Conservation (phyloP, 164 flowering plant genomes). For the Stephania japonica region DNA sequence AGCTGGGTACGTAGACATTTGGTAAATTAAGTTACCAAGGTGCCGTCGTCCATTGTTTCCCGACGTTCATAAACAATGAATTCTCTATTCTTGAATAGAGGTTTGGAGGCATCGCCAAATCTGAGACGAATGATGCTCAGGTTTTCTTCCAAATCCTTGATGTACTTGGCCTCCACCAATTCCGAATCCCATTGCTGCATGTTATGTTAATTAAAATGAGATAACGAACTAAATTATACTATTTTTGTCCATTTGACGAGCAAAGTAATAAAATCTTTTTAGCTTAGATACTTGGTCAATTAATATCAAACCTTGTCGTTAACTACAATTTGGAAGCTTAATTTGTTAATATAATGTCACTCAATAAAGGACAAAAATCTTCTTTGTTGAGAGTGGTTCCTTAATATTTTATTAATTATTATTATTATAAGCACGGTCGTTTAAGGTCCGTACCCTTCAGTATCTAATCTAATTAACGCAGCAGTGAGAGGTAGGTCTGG, state of each 20-base stretch:
- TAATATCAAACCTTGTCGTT: too few relatives aligned
- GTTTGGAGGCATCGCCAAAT: slow-evolving; percentile 63
- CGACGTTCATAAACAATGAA: slow-evolving; percentile 82
- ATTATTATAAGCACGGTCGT: background rate
- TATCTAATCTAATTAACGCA: background rate
- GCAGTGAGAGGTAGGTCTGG: background rate
- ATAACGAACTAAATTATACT: background rate
- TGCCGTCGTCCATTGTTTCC: slow-evolving; percentile 91
- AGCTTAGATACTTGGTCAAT: too few relatives aligned
- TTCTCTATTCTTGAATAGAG: slow-evolving; percentile 75
- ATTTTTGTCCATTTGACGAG: background rate
- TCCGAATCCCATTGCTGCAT: slow-evolving; percentile 83
- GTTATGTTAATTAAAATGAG: background rate
- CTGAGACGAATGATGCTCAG: slow-evolving; percentile 70
- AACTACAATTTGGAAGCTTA: too few relatives aligned
- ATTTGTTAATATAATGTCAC: background rate
- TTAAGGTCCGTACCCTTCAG: background rate
- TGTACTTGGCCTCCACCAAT: slow-evolving; percentile 70
- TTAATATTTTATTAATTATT: too few relatives aligned
- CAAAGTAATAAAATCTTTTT: background rate
- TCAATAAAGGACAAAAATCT: background rate
- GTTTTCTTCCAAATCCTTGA: slow-evolving; percentile 65
- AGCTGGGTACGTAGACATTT: background rate
- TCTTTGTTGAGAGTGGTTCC: background rate
- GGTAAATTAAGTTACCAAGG: slow-evolving; percentile 35